Evolutionary conservation across 1,284 basidiomycete genomes (phyloP).

Genomic region (Coniophora puteana): DNA sequence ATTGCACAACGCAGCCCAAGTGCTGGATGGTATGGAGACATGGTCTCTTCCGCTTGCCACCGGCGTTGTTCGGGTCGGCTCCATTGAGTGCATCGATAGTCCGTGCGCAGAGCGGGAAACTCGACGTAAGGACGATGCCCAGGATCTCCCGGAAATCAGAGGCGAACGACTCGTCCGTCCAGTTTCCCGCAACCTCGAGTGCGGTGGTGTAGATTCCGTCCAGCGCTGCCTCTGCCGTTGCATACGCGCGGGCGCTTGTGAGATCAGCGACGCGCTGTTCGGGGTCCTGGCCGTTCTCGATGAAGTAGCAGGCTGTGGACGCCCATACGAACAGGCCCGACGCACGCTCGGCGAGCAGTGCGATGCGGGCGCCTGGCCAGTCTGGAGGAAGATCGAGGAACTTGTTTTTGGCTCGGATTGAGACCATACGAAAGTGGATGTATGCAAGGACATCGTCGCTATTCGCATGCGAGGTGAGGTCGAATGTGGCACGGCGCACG

Average conservation of each 20-base stretch:
- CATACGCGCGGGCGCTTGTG: conserved; percentile 15
- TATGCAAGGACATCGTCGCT: conserved; percentile 24
- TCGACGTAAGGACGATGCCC: conserved; percentile 25
- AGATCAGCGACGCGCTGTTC: conserved; percentile 25
- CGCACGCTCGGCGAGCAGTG: conserved; percentile 18
- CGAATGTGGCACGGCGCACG: no score
- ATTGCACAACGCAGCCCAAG: conserved; percentile 24
- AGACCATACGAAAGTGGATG: conserved; percentile 24
- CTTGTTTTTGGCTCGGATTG: conserved; percentile 19
- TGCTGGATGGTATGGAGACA: conserved; percentile 26
- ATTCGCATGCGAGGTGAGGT: conserved; percentile 24
- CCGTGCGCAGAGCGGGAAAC: conserved; percentile 20
- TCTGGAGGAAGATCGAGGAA: conserved; percentile 18
- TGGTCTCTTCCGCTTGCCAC: conserved; percentile 16
- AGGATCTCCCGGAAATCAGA: conserved; percentile 30
- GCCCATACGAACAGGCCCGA: conserved; percentile 35
- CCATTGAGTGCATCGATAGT: conserved; percentile 26
- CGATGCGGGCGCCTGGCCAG: conserved; percentile 26
- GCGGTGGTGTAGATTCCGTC: conserved; percentile 29
- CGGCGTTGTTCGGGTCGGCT: conserved; percentile 5
- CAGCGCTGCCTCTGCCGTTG: conserved; percentile 24
- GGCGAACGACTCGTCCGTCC: conserved; percentile 25
- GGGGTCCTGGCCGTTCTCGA: conserved; percentile 29
- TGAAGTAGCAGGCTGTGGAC: conserved; percentile 27
- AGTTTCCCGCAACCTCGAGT: conserved; percentile 25